Evolutionary conservation across 306 rosid species (phyloP), one percentile per base, ranked within the genome.

Genomic region (Lotus japonicus): DNA sequence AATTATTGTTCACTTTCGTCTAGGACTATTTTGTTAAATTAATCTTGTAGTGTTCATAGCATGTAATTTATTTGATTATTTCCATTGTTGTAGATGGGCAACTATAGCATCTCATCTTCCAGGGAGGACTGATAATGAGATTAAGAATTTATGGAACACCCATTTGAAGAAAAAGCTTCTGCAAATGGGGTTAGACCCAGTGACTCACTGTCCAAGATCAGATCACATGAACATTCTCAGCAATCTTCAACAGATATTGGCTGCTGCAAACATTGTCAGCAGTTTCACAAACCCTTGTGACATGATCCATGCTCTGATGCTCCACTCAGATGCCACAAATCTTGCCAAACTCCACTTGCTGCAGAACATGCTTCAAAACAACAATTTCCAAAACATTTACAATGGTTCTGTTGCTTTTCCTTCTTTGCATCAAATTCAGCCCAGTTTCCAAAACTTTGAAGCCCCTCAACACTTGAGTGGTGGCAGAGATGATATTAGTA

Each of bases 81-180:
- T 1, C 3, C n/a, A 9, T 49, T 10, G 5, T 19, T 31, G 36
- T 51, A 86, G 96, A 86, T 91, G 97, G 97, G 83, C 97, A 0
- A 79, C 88, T 3, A 91, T 91, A 81, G 92, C 97, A 18, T 78
- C 81, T n/a, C 89, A 86, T 86, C 73, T 88, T 7, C 92, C 95
- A 7, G 92, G 97, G 9, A 71, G 97, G 58, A 90, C 95, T 0
- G 97, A 90, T 53, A 90, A 90, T 56, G 97, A 91, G 42, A 86
- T 91, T 2, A 91, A 91, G 75, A 91, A 91, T 54, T 83, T 86
- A 4, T 91, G 97, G 97, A 91, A 91, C 74, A 91, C 95, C 0
- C 92, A 86, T 74, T 44, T 91, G 7, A 91, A 84, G 89, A 91
- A 88, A 49, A 91, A 88, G 79, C 90, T 88, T 42, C 38, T 88